Base-by-base conservation (phyloP, 495 filamentous ascomycete species). In the Articulospora tetracladia region DNA sequence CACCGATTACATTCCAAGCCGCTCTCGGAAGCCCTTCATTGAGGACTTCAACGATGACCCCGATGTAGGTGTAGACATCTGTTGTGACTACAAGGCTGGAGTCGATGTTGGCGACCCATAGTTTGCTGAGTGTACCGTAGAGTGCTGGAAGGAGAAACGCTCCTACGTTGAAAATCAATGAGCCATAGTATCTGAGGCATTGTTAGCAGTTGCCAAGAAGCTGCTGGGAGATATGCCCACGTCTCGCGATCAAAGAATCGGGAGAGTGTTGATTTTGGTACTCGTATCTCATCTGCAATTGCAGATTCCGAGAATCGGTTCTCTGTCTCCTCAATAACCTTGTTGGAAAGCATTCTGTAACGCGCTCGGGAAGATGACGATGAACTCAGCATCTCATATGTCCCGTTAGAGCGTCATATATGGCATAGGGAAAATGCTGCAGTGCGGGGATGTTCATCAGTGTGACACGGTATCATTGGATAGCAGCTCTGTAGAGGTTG, bases 71-170 rank as follows among this genome's bases (percentile, higher is more conserved):
- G 62, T 77, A 77, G 20, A 71, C 70, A 57, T 68, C 66, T 34
- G 87, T 89, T 7, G 84, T 89, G 17, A 80, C 87, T n/a, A 91
- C 83, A 46, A 83, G 74, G 27, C 72, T 79, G 2, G 80, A 69
- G 72, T 90, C 81, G 62, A 92, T 87, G 53, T 83, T 78, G 6
- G 88, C 85, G 19, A 92, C 78, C 89, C 86, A 91, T 24, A 91
- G 76, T 69, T 92, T 92, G 59, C 79, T 79, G 1, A 91, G 78
- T 0, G 88, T 91, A 12, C 69, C 71, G 69, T 91, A 90, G 0
- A 92, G 70, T 0, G 88, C 87, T 1, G 86, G 88, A 0, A 90
- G 79, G 24, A 84, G 63, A 66, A 90, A 90, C 6, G 86, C 78
- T 41, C 69, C 74, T 24, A 85, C 24, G 65, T 92, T 91, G 74